Conservation (phyloP, 805 yeast genomes). For the Metschnikowia noctiluminum region DNA sequence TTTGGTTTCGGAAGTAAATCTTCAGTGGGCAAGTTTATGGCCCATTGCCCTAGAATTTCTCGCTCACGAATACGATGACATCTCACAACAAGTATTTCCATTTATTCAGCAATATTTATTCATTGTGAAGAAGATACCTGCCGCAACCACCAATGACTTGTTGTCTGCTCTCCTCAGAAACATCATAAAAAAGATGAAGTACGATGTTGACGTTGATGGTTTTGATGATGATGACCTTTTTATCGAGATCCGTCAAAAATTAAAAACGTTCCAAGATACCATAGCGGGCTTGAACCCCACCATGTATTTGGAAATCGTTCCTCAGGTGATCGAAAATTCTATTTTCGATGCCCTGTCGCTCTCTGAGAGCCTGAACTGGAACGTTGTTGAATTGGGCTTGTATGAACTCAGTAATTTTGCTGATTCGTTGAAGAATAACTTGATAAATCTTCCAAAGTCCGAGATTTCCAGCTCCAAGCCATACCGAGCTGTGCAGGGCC, state of each 20-base stretch:
- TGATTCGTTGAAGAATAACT: slow-evolving; percentile 74
- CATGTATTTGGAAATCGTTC: slow-evolving; percentile 56
- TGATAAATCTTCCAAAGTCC: slow-evolving; percentile 65
- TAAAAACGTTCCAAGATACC: slow-evolving; percentile 81
- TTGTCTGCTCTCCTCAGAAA: slow-evolving; percentile 63
- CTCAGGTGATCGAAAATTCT: slow-evolving; percentile 49
- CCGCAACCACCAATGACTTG: slow-evolving; percentile 41
- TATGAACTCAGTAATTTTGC: slow-evolving; percentile 76
- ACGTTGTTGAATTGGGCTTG: slow-evolving; percentile 80
- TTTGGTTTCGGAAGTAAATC: slow-evolving; percentile 35
- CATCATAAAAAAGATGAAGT: slow-evolving; percentile 73
- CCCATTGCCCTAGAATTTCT: slow-evolving; percentile 72
- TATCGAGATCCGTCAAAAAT: slow-evolving; percentile 68
- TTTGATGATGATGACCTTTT: slow-evolving; percentile 62
- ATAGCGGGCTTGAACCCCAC: slow-evolving; percentile 57
- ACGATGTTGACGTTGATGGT: slow-evolving; percentile 71
- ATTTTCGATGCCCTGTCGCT: slow-evolving; percentile 13
- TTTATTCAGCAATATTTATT: slow-evolving; percentile 73
- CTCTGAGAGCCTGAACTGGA: slow-evolving; percentile 11
- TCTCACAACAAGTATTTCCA: slow-evolving; percentile 77
- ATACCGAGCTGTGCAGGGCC: slow-evolving; percentile 55
- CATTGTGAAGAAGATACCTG: slow-evolving; percentile 56
- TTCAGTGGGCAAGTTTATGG: slow-evolving; percentile 53
- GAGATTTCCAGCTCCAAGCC: slow-evolving; percentile 68
- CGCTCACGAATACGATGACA: slow-evolving; percentile 84